Conservation (phyloP, 1,284 basidiomycete genomes). For the Austroboletus niveus region DNA sequence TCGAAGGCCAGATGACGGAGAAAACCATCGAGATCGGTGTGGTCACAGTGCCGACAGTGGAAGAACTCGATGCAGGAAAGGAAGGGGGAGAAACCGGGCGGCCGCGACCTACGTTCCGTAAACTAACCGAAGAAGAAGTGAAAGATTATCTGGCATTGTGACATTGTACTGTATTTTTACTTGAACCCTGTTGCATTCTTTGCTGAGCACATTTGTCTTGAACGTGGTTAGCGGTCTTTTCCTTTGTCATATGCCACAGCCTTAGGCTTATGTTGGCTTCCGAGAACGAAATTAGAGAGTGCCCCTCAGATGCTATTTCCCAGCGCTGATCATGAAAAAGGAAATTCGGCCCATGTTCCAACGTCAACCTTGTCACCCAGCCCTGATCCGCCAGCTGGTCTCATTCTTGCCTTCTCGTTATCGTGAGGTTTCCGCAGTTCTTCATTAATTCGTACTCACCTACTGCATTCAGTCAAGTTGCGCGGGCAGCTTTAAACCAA, state of each 20-base stretch:
- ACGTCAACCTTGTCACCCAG: conserved; percentile 22
- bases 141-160: conserved; percentile 88
- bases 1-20: conserved; percentile 99
- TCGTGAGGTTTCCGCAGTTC: conserved; percentile 29
- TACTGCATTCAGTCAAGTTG: conserved; percentile 11
- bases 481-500: conserved; percentile 10
- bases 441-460: conserved; percentile 29
- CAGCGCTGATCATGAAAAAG: conserved; percentile 32
- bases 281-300: background rate
- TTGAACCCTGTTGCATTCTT: conserved; percentile 6
- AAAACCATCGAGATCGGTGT: conserved; percentile 99
- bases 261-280: background rate
- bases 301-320: conserved; percentile 7
- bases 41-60: conserved; percentile 80
- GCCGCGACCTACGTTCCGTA: conserved; percentile 86
- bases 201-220: conserved; percentile 17
- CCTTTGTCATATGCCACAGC: conserved; percentile 8
- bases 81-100: conserved; percentile 73
- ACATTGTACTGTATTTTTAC: conserved; percentile 32
- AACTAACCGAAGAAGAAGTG: conserved; percentile 92
- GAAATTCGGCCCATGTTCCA: conserved; percentile 16
- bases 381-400: conserved; percentile 29
- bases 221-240: conserved; percentile 9
- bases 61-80: conserved; percentile 73
- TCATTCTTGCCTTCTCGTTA: conserved; percentile 32